Evolutionary conservation across 139 green algal genomes (phyloP).

Genomic region (Chlorella sp.): DNA sequence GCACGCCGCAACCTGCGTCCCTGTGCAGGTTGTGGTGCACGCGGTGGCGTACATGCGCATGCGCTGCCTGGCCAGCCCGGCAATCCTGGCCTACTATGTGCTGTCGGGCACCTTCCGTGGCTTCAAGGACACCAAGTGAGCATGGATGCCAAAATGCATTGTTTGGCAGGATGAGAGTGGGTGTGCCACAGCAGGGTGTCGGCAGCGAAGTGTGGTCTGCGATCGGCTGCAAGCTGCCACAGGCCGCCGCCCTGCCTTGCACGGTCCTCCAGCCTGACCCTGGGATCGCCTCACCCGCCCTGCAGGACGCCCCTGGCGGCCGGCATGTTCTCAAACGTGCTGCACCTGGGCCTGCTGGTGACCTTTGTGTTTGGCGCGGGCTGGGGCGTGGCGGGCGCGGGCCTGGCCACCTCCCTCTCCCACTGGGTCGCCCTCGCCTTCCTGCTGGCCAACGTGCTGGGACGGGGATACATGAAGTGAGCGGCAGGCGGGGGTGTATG

Average conservation of each 20-base stretch:
- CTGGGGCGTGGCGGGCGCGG: conserved; percentile 68
- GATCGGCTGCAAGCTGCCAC: neutral
- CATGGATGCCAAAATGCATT: too few species aligned
- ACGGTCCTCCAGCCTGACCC: neutral
- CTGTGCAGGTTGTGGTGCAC: neutral
- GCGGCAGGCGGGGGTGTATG: neutral
- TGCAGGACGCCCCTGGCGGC: conserved; percentile 42
- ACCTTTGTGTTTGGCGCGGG: conserved; percentile 59
- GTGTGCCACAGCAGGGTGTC: neutral
- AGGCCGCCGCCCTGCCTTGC: neutral
- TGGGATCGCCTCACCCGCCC: neutral
- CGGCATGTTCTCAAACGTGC: conserved; percentile 36
- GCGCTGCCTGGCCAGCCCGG: conserved; percentile 43
- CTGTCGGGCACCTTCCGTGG: conserved; percentile 45
- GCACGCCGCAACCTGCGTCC: too few species aligned
- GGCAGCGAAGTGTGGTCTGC: too few species aligned
- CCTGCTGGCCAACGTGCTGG: conserved; percentile 45
- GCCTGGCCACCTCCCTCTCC: conserved; percentile 69
- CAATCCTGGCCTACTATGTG: conserved; percentile 47
- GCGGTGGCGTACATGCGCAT: conserved; percentile 43
- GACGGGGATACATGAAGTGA: conserved; percentile 32
- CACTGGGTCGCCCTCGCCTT: conserved; percentile 53
- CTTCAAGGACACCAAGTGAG: conserved; percentile 45
- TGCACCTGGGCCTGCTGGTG: conserved; percentile 54
- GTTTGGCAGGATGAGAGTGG: neutral